Evolutionary conservation across 352 stramenopile genomes (phyloP), one percentile per base, ranked within the genome.

Genomic region (Globisporangium apiculatum): DNA sequence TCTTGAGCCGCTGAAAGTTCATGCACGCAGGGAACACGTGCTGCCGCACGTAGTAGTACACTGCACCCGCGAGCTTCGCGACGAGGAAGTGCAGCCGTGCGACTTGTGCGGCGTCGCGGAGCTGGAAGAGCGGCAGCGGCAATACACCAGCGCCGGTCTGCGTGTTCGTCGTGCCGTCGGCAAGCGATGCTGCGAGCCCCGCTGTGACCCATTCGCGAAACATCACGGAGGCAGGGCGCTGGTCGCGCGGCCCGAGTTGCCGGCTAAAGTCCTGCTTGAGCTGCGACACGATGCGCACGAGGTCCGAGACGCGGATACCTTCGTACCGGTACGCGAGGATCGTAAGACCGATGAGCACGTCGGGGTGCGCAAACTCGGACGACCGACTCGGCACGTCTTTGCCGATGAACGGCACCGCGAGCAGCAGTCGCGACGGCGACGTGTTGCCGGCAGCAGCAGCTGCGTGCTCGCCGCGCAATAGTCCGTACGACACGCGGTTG

Each of bases 11-110:
- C 71, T 99, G 96, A 62, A 99, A 97, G 55, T 99, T 98, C 86
- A 99, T 98, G 35, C 96, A 98, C 50, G 98, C 87, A n/a, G 98
- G 98, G 68, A 99, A 99, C 14, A 99, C 95, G 61, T 99, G 96
- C 54, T 89, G 91, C 50, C 98, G 87, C 7, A 99, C 76, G 64
- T 99, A 99, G 73, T 99, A 99, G 61, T 99, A 94, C 8, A 99
- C 91, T 0, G 98, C 89, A 49, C 96, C 79, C 11, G 97, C 82
- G 48, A 98, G 83, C 50, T 94, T 91, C n/a, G 88, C 73, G 15
- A 99, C 78, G 8, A 99, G 73, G 15, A 90, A 86, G 68, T 97
- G 98, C 4, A 99, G 79, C 0, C 97, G 81, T 18, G 85, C 81
- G 15, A 99, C 89, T 76, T 99, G 97, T 14, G 97, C 90, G 35